Evolutionary conservation across 306 rosid species (phyloP).

Genomic region (Sophora flavescens): DNA sequence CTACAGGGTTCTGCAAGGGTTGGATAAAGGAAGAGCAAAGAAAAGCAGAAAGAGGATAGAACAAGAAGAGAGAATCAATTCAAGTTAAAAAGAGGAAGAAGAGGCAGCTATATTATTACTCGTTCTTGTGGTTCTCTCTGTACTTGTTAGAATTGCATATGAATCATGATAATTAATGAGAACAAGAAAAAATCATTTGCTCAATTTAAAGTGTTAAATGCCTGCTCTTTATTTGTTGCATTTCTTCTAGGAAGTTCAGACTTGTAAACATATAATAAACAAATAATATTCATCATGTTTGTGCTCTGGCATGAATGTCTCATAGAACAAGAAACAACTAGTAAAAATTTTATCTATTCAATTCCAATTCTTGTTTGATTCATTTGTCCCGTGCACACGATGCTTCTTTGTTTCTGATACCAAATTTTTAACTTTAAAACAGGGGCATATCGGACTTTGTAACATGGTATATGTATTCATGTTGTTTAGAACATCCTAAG

Average conservation of each 20-base stretch:
- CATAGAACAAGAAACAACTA: not conserved
- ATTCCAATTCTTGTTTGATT: not conserved
- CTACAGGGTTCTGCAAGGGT: conserved; percentile 23
- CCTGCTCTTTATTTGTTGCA: not conserved
- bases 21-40: conserved; percentile 14
- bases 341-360: not conserved
- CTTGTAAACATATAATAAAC: not conserved
- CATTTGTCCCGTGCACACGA: not conserved
- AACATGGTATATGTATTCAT: too few species aligned
- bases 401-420: too few species aligned
- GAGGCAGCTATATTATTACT: conserved; percentile 53
- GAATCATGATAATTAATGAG: not conserved
- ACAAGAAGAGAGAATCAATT: too few species aligned
- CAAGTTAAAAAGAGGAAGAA: conserved; percentile 55
- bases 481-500: too few species aligned
- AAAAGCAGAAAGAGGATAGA: conserved; percentile 19
- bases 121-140: conserved; percentile 42
- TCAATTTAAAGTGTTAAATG: not conserved
- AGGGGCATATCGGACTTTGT: not conserved
- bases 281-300: not conserved
- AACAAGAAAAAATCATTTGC: not conserved
- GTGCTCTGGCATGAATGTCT: not conserved
- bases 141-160: not conserved
- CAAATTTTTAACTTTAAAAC: too few species aligned
- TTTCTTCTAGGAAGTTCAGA: not conserved